Base-by-base conservation (phyloP, 345 rosid genomes). In the Gossypium australe region DNA sequence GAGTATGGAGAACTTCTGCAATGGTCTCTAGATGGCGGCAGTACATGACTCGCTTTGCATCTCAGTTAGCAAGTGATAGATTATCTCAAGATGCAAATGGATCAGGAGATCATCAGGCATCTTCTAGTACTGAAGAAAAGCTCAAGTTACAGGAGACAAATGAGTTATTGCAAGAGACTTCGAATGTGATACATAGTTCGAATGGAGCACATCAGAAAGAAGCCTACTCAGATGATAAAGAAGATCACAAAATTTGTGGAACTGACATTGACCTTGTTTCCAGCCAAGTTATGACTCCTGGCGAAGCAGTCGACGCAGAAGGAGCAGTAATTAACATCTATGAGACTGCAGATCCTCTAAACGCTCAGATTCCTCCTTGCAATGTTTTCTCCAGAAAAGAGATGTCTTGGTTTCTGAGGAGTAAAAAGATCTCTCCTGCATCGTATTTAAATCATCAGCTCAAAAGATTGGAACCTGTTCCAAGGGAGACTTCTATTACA, bases 11-110 rank as follows among this genome's bases (percentile, higher is more conserved):
- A 87, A 84, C 96, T 69, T 87, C 88, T 70, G 94, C 96, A 27
- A 88, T 94, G 98, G 83, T 92, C 49, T 92, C 98, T 65, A 87
- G 98, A 82, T 94, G 98, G 96, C 86, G 89, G 83, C 98, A 94
- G 88, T 90, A 83, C 85, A 87, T 89, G 90, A 86, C 84, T 73
- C 90, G 96, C 66, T 74, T 34, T 69, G 73, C 78, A 47, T 79
- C 81, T 63, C 85, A 79, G 67, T 58, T 68, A 47, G 51, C 51
- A 14, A 65, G 57, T 65, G 85, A 83, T 61, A 25, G 34, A 22
- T 58, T 24, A 27, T 73, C 67, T 55, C 27, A 73, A 58, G 76
- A 76, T 63, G 62, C 71, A 24, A 63, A 76, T 74, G 80, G 75
- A 60, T 70, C 34, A 27, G 78, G 74, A 29, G 78, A 79, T 59